Evolutionary conservation across 83 land plant species (phyloP).

Genomic region (Thuja plicata): DNA sequence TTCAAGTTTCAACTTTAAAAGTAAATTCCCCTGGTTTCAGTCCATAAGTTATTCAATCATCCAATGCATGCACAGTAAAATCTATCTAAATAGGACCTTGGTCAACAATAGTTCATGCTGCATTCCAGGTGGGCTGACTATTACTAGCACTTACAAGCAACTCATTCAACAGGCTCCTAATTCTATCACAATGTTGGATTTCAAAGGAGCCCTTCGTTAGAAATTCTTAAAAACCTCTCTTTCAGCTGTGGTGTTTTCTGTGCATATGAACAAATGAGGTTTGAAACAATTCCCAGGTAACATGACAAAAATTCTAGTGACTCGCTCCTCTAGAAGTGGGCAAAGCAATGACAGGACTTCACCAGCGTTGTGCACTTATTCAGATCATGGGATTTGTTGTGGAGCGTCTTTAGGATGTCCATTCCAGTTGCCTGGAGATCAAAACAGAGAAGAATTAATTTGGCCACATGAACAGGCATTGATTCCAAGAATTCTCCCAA

Average conservation of each 20-base stretch:
- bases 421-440: slow-evolving; percentile 54
- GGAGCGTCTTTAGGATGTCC: slow-evolving; percentile 42
- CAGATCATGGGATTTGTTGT: slow-evolving; percentile 22
- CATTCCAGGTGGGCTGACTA: neutral
- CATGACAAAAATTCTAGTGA: slow-evolving; percentile 11
- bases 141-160: neutral
- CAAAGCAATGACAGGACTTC: slow-evolving; percentile 9
- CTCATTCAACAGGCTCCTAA: neutral
- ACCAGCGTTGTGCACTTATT: slow-evolving; percentile 20
- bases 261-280: neutral
- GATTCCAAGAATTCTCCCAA: slow-evolving; percentile 52
- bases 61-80: neutral
- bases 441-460: slow-evolving; percentile 37
- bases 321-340: slow-evolving; percentile 1
- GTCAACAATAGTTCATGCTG: neutral
- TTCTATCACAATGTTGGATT: neutral
- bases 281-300: neutral
- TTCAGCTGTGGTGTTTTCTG: neutral
- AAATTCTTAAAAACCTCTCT: neutral
- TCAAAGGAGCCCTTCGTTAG: neutral
- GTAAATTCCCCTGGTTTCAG: neutral
- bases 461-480: slow-evolving; percentile 27
- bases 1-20: too few species aligned
- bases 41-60: neutral
- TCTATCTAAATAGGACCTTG: neutral